Evolutionary conservation across 768 basidiomycete genomes (phyloP).

Genomic region (Mycena albidolilacea): DNA sequence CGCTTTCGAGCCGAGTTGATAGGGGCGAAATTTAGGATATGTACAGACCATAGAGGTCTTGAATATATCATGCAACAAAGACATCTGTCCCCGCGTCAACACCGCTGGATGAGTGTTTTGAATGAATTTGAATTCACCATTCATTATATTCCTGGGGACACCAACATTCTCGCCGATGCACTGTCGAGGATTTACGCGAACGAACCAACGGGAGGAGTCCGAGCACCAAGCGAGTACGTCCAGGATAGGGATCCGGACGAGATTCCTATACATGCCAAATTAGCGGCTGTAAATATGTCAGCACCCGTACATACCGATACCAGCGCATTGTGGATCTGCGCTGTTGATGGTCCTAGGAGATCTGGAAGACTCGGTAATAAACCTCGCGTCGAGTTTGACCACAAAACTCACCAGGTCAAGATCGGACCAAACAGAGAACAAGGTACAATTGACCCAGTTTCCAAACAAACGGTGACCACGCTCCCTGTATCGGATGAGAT

Average conservation of each 20-base stretch:
- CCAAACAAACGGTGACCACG: no score
- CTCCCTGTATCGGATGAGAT: no score
- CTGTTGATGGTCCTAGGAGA: not conserved
- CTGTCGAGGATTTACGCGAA: conserved; percentile 50
- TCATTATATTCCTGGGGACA: conserved; percentile 50
- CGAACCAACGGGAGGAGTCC: conserved; percentile 4
- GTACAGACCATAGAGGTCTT: conserved; percentile 55
- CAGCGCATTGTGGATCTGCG: conserved; percentile 38
- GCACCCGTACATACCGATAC: not conserved
- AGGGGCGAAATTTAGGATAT: conserved; percentile 46
- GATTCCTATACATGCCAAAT: not conserved
- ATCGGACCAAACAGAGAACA: no score
- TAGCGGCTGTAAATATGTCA: not conserved
- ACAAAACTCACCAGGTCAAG: not conserved
- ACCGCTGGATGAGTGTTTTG: conserved; percentile 57
- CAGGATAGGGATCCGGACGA: not conserved
- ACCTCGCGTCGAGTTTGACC: not conserved
- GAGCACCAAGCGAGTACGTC: not conserved
- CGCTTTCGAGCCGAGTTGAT: conserved; percentile 48
- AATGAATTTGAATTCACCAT: conserved; percentile 54
- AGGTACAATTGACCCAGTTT: no score
- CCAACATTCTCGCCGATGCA: conserved; percentile 58
- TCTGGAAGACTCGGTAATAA: not conserved
- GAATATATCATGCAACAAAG: conserved; percentile 41
- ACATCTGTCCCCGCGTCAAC: conserved; percentile 48